Evolutionary conservation across 805 yeast species (phyloP).

Genomic region (Komagataella pastoris): DNA sequence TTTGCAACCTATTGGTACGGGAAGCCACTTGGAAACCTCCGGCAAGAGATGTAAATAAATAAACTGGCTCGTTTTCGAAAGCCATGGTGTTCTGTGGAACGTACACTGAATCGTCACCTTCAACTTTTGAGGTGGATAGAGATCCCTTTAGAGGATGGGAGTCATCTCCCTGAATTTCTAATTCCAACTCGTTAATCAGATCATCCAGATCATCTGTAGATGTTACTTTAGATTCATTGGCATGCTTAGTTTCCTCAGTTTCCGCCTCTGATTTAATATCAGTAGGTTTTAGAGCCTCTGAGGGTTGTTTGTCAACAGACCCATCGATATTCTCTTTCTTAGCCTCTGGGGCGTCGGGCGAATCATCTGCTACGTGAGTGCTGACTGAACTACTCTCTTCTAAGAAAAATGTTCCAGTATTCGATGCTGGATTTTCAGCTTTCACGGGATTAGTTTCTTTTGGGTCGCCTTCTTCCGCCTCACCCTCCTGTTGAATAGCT

Average conservation of each 20-base stretch:
- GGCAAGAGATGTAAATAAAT: slow-evolving; percentile 72
- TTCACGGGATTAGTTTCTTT: slow-evolving; percentile 1
- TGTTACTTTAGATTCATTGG: not conserved
- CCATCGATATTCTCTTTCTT: not conserved
- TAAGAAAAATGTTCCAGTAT: too few relatives aligned
- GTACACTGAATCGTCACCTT: slow-evolving; percentile 12
- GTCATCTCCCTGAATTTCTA: not conserved
- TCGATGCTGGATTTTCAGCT: slow-evolving; percentile 1
- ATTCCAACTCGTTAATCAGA: not conserved
- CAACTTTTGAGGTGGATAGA: not conserved
- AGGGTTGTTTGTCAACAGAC: slow-evolving; percentile 3
- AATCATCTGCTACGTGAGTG: not conserved
- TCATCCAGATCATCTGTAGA: not conserved
- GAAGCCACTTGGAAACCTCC: slow-evolving; percentile 75
- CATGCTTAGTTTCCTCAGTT: not conserved
- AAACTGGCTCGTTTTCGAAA: slow-evolving; percentile 47
- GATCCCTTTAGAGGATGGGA: not conserved
- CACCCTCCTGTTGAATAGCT: slow-evolving; percentile 1
- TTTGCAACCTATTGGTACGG: slow-evolving; percentile 62
- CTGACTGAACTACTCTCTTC: too few relatives aligned
- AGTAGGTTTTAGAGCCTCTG: not conserved
- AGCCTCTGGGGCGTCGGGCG: slow-evolving; percentile 1
- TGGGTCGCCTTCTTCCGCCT: slow-evolving; percentile 6
- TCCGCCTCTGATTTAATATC: not conserved
- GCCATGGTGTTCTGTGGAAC: slow-evolving; percentile 19